These are phyloP conservation scores for Podospora pseudocomata DNA, from an alignment of 495 filamentous ascomycete species.

Conservation along the genomic window DNA sequence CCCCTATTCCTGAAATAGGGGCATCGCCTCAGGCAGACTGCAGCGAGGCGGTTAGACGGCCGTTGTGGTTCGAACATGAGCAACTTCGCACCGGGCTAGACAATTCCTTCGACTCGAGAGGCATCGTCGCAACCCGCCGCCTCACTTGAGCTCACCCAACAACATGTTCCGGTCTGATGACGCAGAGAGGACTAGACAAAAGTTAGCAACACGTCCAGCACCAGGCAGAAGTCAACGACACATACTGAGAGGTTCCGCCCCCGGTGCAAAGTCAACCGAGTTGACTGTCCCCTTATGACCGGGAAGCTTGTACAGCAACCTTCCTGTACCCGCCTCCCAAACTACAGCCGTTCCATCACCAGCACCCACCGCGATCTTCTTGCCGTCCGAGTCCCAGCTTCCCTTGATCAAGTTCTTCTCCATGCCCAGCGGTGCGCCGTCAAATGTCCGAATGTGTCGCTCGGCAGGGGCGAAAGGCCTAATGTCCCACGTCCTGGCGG, in stretches of 20 bases:
- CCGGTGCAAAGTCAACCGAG: constrained; percentile 85
- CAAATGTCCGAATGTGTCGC: constrained; percentile 77
- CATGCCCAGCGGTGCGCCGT: constrained; percentile 79
- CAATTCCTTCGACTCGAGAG: background rate
- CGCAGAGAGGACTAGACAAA: constrained; percentile 68
- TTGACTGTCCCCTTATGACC: constrained; percentile 96
- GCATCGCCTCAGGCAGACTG: background rate
- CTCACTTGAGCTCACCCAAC: constrained; percentile 64
- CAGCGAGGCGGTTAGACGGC: background rate
- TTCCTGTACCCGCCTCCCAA: constrained; percentile 79
- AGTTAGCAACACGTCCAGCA: constrained; percentile 29
- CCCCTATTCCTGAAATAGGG: background rate
- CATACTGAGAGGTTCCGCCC: constrained; percentile 82
- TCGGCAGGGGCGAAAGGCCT: constrained; percentile 88
- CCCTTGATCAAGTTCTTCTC: constrained; percentile 92
- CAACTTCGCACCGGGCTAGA: background rate
- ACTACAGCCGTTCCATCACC: constrained; percentile 88
- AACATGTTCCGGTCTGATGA: constrained; percentile 79
- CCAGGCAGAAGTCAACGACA: constrained; percentile 20
- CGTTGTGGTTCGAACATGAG: background rate
- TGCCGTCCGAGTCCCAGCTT: constrained; percentile 84
- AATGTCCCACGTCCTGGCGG: constrained; percentile 94
- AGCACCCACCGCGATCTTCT: constrained; percentile 82
- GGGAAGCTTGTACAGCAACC: constrained; percentile 88
- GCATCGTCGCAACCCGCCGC: background rate